phyloP scores from a whole-genome alignment of 768 basidiomycete genomes.

The Lactifluus piperatus region DNA sequence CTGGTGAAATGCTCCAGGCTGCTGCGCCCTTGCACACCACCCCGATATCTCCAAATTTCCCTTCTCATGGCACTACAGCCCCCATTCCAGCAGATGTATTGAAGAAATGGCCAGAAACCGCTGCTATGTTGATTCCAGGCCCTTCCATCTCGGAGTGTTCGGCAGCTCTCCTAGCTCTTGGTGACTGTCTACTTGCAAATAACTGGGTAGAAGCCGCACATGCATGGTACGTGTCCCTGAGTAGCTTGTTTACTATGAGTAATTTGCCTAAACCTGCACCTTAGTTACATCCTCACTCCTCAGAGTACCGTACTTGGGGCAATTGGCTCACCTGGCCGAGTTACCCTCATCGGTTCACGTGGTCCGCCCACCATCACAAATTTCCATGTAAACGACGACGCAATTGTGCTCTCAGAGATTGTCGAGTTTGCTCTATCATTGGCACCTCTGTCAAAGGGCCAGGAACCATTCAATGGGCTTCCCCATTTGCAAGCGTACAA shows the following conservation, averaged over 20 bases:
- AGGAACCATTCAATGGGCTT: conserved; percentile 76
- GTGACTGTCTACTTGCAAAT: conserved; percentile 67
- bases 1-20: conserved; percentile 12
- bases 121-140: conserved; percentile 73
- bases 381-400: conserved; percentile 60
- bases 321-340: conserved; percentile 54
- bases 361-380: conserved; percentile 42
- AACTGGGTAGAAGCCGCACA: conserved; percentile 83
- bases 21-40: conserved; percentile 27
- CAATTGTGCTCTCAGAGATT: conserved; percentile 82
- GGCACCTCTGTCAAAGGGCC: conserved; percentile 64
- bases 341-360: conserved; percentile 65
- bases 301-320: conserved; percentile 71
- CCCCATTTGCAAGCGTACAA: conserved; percentile 85
- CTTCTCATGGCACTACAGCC: conserved; percentile 33
- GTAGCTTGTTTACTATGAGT: not conserved
- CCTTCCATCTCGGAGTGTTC: conserved; percentile 60
- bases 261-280: not conserved
- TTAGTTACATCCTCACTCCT: conserved; percentile 79
- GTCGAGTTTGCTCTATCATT: conserved; percentile 85
- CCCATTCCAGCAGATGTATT: conserved; percentile 57
- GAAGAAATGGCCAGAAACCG: conserved; percentile 77
- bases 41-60: conserved; percentile 59
- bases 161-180: conserved; percentile 71
- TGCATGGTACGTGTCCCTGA: conserved; percentile 59